A percentile compares a stretch with the other conserved stretches of the same genome.
Conservation (phyloP, 2,329 filamentous ascomycete species). For the Aphanocladium album region DNA sequence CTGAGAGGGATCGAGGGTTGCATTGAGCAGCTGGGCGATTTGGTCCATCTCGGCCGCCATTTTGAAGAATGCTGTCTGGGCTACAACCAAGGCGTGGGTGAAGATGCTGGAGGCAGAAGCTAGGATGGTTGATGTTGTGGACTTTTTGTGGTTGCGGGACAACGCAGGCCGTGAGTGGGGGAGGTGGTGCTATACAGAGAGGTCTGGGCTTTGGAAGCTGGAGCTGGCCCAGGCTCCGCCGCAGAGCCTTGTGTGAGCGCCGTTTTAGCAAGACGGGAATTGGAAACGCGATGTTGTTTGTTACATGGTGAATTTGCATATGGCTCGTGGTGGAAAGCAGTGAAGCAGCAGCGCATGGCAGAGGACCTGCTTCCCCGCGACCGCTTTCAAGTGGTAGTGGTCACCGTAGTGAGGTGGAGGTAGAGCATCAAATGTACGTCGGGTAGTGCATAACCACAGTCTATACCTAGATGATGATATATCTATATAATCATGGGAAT, state of each 20-base stretch:
- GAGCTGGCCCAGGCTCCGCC: constrained; percentile 1
- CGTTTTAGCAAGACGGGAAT: background rate
- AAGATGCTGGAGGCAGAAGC: constrained; percentile 12
- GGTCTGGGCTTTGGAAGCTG: background rate
- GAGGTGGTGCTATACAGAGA: background rate
- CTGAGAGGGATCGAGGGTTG: constrained; percentile 80
- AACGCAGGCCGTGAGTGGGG: constrained; percentile 6
- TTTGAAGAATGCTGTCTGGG: constrained; percentile 24
- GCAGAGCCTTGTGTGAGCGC: background rate
- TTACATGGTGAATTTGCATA: background rate
- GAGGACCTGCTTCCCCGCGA: too few species aligned
- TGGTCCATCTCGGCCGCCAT: constrained; percentile 54
- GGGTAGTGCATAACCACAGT: too few species aligned
- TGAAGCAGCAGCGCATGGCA: background rate
- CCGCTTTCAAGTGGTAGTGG: too few species aligned
- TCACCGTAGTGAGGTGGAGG: too few species aligned
- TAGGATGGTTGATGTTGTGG: constrained; percentile 1
- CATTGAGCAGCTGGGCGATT: constrained; percentile 80
- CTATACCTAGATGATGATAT: too few species aligned
- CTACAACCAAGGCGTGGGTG: constrained; percentile 14
- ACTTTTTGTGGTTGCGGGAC: constrained; percentile 15
- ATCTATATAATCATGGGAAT: too few species aligned
- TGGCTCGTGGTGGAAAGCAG: background rate
- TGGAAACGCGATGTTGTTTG: background rate
- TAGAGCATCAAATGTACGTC: too few species aligned